Conservation (phyloP, 805 yeast genomes). For the Kurtzmaniella cleridarum region DNA sequence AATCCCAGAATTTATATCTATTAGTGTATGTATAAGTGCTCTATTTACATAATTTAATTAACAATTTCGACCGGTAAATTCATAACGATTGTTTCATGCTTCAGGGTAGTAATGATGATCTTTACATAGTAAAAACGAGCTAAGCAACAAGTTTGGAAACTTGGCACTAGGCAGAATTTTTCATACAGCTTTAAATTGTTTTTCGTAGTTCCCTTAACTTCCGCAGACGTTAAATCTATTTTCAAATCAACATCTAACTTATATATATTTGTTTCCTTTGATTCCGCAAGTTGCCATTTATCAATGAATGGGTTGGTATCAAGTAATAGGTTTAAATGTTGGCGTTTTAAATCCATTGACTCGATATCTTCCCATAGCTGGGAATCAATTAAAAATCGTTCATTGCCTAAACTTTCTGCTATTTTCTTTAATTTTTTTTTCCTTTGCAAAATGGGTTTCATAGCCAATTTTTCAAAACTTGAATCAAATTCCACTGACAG, state of each 20-base stretch:
- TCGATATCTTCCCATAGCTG: no score
- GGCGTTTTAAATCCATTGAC: no score
- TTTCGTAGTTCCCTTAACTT: constrained; percentile 10
- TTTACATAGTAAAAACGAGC: constrained; percentile 28
- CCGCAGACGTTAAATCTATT: constrained; percentile 12
- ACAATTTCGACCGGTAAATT: constrained; percentile 24
- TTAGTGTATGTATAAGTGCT: no score
- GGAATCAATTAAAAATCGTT: no score
- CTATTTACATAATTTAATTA: no score
- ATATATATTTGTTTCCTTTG: constrained; percentile 5
- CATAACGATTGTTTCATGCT: constrained; percentile 16
- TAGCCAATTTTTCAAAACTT: no score
- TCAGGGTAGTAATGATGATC: constrained; percentile 14
- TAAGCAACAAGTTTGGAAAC: constrained; percentile 31
- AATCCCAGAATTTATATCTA: no score
- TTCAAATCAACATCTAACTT: constrained; percentile 10
- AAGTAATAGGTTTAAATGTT: neutral
- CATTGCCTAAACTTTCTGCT: no score
- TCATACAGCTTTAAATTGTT: constrained; percentile 13
- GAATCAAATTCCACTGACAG: no score
- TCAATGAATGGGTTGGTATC: neutral
- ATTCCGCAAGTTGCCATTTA: neutral
- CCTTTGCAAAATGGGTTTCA: no score
- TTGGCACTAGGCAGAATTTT: constrained; percentile 28
- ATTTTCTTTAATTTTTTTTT: no score